A percentile compares a stretch with the other conserved stretches of the same genome.
Conservation (phyloP, 768 basidiomycete species). For the Pleurotus platypus region DNA sequence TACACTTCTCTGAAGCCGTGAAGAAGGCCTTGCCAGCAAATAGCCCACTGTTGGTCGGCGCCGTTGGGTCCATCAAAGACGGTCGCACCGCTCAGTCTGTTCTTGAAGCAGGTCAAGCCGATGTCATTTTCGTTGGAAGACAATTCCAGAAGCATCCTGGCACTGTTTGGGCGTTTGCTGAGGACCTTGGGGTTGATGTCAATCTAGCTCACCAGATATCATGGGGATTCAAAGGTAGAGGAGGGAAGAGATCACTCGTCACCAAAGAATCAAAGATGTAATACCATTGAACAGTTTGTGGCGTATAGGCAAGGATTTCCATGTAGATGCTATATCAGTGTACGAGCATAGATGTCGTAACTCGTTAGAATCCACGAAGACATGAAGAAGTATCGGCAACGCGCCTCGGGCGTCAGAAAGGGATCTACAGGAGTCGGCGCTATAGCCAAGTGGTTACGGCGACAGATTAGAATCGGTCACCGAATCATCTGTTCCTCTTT, state of each 20-base stretch:
- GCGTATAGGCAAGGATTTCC: too few species aligned
- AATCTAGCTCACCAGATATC: conserved; percentile 49
- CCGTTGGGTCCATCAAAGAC: conserved; percentile 51
- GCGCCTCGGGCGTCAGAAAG: too few species aligned
- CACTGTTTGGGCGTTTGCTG: conserved; percentile 47
- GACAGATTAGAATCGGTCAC: conserved; percentile 59
- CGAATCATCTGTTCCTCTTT: conserved; percentile 56
- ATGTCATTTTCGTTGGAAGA: conserved; percentile 52
- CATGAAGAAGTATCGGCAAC: too few species aligned
- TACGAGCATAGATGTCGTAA: too few species aligned
- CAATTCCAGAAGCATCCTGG: conserved; percentile 63
- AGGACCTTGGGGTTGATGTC: conserved; percentile 48
- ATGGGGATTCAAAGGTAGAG: conserved; percentile 46
- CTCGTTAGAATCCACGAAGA: too few species aligned
- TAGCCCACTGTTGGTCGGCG: conserved; percentile 38
- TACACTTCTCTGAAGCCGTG: conserved; percentile 49
- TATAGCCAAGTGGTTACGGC: conserved; percentile 79
- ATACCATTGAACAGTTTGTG: not conserved
- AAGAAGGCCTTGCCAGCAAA: conserved; percentile 39
- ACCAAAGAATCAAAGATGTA: not conserved
- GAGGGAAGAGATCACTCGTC: conserved; percentile 2
- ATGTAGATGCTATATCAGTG: too few species aligned
- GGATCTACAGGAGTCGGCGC: conserved; percentile 32
- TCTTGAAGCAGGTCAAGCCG: conserved; percentile 54
- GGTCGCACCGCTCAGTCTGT: conserved; percentile 56